These are phyloP conservation scores for Crithidia mellificae DNA, from an alignment of 208 protist genomes.

Conservation along the genomic window DNA sequence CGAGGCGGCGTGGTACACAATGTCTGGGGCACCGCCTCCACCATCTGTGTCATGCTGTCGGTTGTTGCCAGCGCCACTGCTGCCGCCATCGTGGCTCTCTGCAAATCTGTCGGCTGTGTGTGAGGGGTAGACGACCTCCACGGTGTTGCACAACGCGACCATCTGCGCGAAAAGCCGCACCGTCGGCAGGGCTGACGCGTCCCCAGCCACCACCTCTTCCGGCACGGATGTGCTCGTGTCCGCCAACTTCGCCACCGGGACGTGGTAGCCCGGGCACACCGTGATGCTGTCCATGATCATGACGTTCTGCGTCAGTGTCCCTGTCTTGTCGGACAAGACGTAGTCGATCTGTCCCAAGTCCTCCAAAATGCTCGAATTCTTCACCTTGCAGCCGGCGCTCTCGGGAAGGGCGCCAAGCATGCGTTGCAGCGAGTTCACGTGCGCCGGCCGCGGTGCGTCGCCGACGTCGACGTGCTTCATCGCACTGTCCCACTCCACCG, in stretches of 20 bases:
- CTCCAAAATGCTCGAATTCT: conserved; percentile 92
- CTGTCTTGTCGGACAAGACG: conserved; percentile 95
- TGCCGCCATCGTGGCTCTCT: background rate
- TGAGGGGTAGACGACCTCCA: conserved; percentile 50
- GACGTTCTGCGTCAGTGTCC: conserved; percentile 95
- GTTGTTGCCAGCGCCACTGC: background rate
- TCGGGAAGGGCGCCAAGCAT: background rate
- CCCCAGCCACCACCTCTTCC: background rate
- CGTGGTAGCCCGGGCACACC: conserved; percentile 32
- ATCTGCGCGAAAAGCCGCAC: conserved; percentile 60
- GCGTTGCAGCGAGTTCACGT: conserved; percentile 9
- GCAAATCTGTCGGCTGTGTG: background rate
- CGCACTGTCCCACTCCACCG: conserved; percentile 90
- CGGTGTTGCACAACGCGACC: conserved; percentile 90
- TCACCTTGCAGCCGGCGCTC: conserved; percentile 58
- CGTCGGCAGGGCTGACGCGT: conserved; percentile 4
- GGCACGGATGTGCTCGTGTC: conserved; percentile 5
- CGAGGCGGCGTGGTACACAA: conserved; percentile 86
- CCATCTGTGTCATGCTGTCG: no score
- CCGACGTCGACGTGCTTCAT: conserved; percentile 69
- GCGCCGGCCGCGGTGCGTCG: conserved; percentile 5
- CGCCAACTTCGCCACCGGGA: conserved; percentile 19
- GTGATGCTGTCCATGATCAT: conserved; percentile 87
- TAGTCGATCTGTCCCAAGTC: conserved; percentile 95
- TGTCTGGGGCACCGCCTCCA: background rate